Base-by-base conservation (phyloP, 2,329 filamentous ascomycete species). In the Pyrenophora graminea region DNA sequence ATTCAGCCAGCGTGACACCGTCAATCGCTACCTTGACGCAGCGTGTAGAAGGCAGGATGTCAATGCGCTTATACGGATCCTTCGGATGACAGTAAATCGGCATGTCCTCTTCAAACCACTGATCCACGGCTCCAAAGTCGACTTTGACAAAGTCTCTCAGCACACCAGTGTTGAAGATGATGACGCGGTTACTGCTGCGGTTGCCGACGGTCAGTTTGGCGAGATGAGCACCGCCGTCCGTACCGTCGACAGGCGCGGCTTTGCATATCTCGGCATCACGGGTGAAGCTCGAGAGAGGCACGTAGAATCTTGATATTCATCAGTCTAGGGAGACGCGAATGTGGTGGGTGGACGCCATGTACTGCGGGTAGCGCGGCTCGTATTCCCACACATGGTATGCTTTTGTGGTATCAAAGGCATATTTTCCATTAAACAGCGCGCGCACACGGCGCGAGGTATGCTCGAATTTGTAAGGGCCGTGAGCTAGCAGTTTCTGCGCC, bases 31-130 rank as follows among this genome's bases (percentile, higher is more conserved):
- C 74, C 9, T 79, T 74, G 30, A 88, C 67, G 1, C 69, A 69
- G 1, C 85, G 80, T 1, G 76, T 74, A 0, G 84, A 86, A 1
- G 75, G 74, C 4, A 88, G 68, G 21, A 85, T 80, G 48, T 88
- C 85, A 53, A 89, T 74, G 10, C 86, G 79, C 58, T 85, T 86
- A 72, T 82, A 87, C 0, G 85, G 86, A 46, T 88, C 85, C 56
- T 87, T 87, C 0, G 85, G 85, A 51, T 89, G 86, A 3, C 83
- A 77, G 59, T 79, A 80, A 47, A 87, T 80, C 1, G 78, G 80
- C 1, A 75, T 73, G 43, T 86, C 83, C 70, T 87, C 85, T 62
- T 86, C 84, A 58, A 79, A 79, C 79, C 79, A 82, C 39, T 74
- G 66, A 34, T 79, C 76, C 40, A 71, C 40, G 4, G 59, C 61